Evolutionary conservation across 768 basidiomycete species (phyloP).

Genomic region (Zangia roseola): DNA sequence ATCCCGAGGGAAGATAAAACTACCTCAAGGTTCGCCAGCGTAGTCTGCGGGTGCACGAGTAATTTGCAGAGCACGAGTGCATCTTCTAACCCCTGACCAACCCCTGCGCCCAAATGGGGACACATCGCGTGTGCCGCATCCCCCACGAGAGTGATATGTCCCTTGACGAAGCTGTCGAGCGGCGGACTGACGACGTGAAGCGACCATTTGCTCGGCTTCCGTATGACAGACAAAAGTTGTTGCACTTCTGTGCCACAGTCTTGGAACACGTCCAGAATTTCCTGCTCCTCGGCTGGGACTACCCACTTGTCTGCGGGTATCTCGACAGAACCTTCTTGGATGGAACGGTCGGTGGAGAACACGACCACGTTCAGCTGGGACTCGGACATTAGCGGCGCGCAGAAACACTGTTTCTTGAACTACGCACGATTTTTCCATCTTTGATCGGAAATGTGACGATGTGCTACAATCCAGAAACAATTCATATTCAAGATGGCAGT

Average conservation of each 20-base stretch:
- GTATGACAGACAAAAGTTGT: slow-evolving; percentile 41
- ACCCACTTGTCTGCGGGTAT: slow-evolving; percentile 41
- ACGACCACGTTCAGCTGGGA: slow-evolving; percentile 48
- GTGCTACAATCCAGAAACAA: slow-evolving; percentile 37
- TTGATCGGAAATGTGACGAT: slow-evolving; percentile 52
- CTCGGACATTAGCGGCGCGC: not conserved
- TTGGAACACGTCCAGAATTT: slow-evolving; percentile 41
- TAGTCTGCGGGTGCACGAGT: slow-evolving; percentile 43
- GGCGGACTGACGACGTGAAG: slow-evolving; percentile 50
- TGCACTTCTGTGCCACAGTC: slow-evolving; percentile 49
- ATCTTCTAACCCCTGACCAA: slow-evolving; percentile 61
- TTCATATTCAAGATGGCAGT: not conserved
- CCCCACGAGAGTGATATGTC: slow-evolving; percentile 49
- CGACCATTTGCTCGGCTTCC: slow-evolving; percentile 49
- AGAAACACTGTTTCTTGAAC: not conserved
- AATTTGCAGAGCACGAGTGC: slow-evolving; percentile 46
- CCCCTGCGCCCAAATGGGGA: slow-evolving; percentile 58
- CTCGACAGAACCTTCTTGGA: slow-evolving; percentile 27
- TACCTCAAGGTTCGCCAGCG: slow-evolving; percentile 42
- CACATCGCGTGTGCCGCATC: slow-evolving; percentile 62
- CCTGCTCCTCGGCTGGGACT: slow-evolving; percentile 36
- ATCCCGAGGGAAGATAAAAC: not conserved
- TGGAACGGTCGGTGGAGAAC: slow-evolving; percentile 35
- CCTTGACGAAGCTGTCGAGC: slow-evolving; percentile 42
- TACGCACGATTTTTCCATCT: slow-evolving; percentile 39